These are phyloP conservation scores for Gypsophila paniculata DNA, from an alignment of 179 eudicot genomes.

Conservation along the genomic window DNA sequence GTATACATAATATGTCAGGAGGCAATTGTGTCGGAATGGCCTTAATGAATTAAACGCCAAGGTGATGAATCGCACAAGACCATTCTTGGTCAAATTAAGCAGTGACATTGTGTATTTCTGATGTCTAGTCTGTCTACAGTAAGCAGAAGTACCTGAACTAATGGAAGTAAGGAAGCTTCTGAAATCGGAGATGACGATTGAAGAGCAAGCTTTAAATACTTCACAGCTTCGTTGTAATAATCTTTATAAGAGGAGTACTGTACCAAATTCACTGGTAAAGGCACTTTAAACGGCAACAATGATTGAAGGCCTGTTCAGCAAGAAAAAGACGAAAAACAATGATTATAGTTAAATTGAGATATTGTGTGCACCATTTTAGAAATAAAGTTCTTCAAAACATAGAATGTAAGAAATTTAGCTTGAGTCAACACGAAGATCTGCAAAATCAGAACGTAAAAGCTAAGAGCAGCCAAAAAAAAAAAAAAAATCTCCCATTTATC, in stretches of 20 bases:
- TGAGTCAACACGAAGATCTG: too few species aligned
- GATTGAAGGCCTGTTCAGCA: constrained; percentile 46
- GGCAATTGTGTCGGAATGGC: neutral
- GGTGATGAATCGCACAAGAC: too few species aligned
- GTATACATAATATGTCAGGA: too few species aligned
- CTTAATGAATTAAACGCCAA: neutral
- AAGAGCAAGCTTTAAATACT: constrained; percentile 60
- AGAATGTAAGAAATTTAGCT: too few species aligned
- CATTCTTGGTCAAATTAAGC: neutral
- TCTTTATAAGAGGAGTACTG: constrained; percentile 33
- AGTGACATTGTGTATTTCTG: neutral
- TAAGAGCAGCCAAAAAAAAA: too few species aligned
- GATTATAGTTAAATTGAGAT: neutral
- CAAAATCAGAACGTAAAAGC: too few species aligned
- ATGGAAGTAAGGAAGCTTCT: constrained; percentile 81
- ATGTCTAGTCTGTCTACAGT: neutral
- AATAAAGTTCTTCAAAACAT: too few species aligned
- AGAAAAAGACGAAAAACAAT: neutral
- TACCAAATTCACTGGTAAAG: constrained; percentile 40
- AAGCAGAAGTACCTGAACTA: constrained; percentile 52
- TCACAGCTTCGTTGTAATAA: constrained; percentile 54
- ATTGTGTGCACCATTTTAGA: too few species aligned
- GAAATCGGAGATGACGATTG: constrained; percentile 52
- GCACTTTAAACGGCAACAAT: constrained; percentile 56
- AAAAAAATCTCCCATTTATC: too few species aligned